These are phyloP conservation scores for Arthrinium phaeospermum DNA, from an alignment of 2,329 filamentous ascomycete species.

Conservation along the genomic window DNA sequence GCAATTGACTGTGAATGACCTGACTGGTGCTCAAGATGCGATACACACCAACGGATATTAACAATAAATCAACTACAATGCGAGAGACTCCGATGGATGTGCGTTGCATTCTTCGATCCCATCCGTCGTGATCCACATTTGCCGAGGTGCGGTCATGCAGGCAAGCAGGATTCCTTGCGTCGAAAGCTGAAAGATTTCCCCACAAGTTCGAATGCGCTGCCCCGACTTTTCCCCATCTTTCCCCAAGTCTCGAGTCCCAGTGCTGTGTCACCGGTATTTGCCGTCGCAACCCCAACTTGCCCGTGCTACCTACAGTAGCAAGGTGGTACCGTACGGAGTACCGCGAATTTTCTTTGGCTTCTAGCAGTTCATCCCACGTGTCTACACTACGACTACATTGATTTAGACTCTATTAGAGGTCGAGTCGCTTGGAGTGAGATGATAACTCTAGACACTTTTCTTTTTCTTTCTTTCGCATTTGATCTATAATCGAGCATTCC, in stretches of 20 bases:
- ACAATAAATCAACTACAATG: background rate
- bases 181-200: background rate
- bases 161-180: background rate
- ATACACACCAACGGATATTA: background rate
- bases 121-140: background rate
- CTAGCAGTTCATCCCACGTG: background rate
- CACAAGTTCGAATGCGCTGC: background rate
- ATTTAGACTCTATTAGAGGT: background rate
- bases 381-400: too few relatives aligned
- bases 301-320: background rate
- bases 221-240: background rate
- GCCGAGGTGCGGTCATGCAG: background rate
- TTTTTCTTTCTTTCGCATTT: background rate
- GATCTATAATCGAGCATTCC: background rate
- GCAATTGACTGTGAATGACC: background rate
- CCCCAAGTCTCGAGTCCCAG: background rate
- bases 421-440: background rate
- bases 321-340: too few relatives aligned
- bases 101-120: background rate
- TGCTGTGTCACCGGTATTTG: conserved; percentile 5
- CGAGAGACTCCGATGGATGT: background rate
- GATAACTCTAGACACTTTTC: background rate
- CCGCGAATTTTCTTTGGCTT: background rate
- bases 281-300: background rate
- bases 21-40: background rate